These are phyloP conservation scores for Raffaelea ambrosiae DNA, from an alignment of 2,329 filamentous ascomycete species.

Conservation along the genomic window DNA sequence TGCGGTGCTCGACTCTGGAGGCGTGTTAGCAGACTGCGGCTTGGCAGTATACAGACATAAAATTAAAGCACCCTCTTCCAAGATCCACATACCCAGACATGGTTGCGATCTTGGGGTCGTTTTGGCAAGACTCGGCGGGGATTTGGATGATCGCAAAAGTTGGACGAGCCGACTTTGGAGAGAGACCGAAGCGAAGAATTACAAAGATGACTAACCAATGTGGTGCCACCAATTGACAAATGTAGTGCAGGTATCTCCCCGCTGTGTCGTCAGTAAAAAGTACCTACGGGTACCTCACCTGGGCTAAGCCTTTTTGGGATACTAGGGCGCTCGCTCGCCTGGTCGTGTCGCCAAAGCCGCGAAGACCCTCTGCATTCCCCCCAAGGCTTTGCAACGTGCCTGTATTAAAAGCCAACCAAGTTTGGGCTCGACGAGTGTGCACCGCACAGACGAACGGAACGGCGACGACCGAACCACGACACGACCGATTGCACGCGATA, in stretches of 20 bases:
- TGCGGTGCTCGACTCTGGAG: conserved; percentile 41
- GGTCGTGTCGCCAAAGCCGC: not conserved
- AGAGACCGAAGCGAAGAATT: not conserved
- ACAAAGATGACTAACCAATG: not conserved
- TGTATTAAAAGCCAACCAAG: no score
- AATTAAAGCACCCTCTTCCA: no score
- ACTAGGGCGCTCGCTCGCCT: not conserved
- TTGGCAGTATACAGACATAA: no score
- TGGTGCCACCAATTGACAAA: not conserved
- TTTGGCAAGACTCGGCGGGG: no score
- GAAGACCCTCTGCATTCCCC: not conserved
- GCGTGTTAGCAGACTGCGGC: not conserved
- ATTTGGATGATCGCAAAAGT: not conserved
- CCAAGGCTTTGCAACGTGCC: not conserved
- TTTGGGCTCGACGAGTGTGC: no score
- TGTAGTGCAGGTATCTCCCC: no score
- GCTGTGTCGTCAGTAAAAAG: no score
- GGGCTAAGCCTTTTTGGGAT: not conserved
- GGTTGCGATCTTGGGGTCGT: not conserved
- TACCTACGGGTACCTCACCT: not conserved
- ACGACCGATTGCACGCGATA: no score
- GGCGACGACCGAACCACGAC: no score
- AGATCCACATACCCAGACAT: not conserved
- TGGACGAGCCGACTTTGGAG: not conserved
- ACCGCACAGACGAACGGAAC: no score